Evolutionary conservation across 108 stramenopile genomes (phyloP).

Genomic region (Nannochloropsis oceanica): DNA sequence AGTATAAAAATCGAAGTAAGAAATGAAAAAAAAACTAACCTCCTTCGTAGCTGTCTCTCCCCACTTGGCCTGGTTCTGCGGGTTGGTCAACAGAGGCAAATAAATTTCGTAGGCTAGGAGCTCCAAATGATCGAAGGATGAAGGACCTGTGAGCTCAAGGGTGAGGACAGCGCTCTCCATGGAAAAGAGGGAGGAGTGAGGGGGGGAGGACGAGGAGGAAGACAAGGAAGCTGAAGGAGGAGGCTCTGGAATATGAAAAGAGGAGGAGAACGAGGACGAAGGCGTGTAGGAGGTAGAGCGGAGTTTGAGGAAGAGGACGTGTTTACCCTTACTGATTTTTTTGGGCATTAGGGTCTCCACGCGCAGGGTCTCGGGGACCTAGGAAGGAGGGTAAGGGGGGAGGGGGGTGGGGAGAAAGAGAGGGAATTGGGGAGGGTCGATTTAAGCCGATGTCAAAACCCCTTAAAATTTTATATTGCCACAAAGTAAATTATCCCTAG

Average conservation of each 20-base stretch:
- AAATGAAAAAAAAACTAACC: not conserved
- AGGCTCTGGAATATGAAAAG: slow-evolving; percentile 13
- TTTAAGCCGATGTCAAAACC: too few relatives aligned
- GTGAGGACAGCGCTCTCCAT: slow-evolving; percentile 33
- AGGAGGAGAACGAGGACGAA: slow-evolving; percentile 43
- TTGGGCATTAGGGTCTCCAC: slow-evolving; percentile 18
- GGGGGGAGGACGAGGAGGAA: not conserved
- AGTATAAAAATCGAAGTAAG: too few relatives aligned
- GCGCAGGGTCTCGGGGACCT: not conserved
- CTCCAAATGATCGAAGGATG: slow-evolving; percentile 64
- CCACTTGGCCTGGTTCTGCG: slow-evolving; percentile 56
- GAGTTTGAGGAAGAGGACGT: slow-evolving; percentile 45
- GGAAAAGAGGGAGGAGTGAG: not conserved
- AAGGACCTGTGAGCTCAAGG: slow-evolving; percentile 46
- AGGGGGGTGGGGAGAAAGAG: too few relatives aligned
- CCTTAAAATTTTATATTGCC: too few relatives aligned
- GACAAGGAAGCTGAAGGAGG: not conserved
- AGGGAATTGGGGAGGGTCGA: too few relatives aligned
- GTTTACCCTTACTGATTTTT: slow-evolving; percentile 45
- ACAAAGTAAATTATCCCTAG: too few relatives aligned
- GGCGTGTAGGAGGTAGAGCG: slow-evolving; percentile 31
- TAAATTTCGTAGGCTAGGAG: slow-evolving; percentile 55
- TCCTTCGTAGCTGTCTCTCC: slow-evolving; percentile 67
- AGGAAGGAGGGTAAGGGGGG: not conserved
- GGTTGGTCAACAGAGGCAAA: slow-evolving; percentile 57